A percentile compares a stretch with the other conserved stretches of the same genome.
Conservation (phyloP, 805 yeast species). For the Zygosaccharomyces lentus region DNA sequence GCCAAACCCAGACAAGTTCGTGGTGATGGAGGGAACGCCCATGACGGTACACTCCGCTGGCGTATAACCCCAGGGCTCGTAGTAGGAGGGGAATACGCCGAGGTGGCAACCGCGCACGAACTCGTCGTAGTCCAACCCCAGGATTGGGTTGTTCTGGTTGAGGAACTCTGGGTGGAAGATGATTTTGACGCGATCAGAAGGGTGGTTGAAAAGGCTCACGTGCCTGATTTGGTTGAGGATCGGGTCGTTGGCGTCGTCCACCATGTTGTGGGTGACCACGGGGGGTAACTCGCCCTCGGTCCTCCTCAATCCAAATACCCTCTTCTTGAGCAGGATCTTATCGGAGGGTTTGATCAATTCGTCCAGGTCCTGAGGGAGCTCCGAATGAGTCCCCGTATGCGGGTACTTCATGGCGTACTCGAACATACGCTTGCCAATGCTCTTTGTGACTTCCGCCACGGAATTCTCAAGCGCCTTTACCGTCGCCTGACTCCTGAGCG, state of each 20-base stretch:
- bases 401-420: constrained; percentile 81
- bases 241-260: constrained; percentile 87
- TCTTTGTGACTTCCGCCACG: constrained; percentile 78
- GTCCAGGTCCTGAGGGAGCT: constrained; percentile 71
- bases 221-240: constrained; percentile 86
- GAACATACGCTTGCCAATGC: constrained; percentile 80
- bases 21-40: constrained; percentile 98
- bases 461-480: constrained; percentile 86
- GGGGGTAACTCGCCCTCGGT: constrained; percentile 74
- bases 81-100: constrained; percentile 97
- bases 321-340: constrained; percentile 80
- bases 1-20: constrained; percentile 94
- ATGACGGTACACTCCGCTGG: constrained; percentile 99
- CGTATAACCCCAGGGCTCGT: constrained; percentile 99
- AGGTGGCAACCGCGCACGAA: constrained; percentile 96
- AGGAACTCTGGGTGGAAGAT: constrained; percentile 97
- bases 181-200: constrained; percentile 88
- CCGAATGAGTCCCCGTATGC: constrained; percentile 47
- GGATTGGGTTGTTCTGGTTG: constrained; percentile 89
- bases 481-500: constrained; percentile 94
- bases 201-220: constrained; percentile 83
- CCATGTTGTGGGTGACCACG: constrained; percentile 95
- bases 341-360: constrained; percentile 84
- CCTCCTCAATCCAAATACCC: constrained; percentile 89
- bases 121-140: constrained; percentile 92